These are phyloP conservation scores for Globisporangium camurandrum DNA, from an alignment of 352 stramenopile species.

Conservation along the genomic window DNA sequence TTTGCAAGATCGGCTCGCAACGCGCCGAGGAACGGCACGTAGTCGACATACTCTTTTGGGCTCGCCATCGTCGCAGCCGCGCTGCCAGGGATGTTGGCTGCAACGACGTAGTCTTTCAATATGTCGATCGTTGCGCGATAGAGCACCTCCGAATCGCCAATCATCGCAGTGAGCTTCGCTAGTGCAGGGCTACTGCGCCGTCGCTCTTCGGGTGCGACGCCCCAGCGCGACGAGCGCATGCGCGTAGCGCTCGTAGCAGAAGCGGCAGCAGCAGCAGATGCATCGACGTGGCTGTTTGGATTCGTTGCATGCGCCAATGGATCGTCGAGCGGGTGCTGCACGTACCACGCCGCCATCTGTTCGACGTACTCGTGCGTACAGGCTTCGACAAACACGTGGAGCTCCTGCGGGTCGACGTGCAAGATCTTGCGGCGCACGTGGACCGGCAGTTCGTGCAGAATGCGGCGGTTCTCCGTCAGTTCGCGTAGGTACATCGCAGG, in stretches of 20 bases:
- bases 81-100: slow-evolving; percentile 59
- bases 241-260: slow-evolving; percentile 15
- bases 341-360: slow-evolving; percentile 61
- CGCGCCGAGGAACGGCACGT: slow-evolving; percentile 72
- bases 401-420: slow-evolving; percentile 57
- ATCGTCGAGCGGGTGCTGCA: slow-evolving; percentile 26
- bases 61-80: slow-evolving; percentile 38
- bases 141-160: slow-evolving; percentile 76
- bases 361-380: slow-evolving; percentile 70
- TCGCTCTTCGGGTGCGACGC: slow-evolving; percentile 44
- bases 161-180: slow-evolving; percentile 62
- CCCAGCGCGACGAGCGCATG: slow-evolving; percentile 13
- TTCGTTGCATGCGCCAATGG: slow-evolving; percentile 44
- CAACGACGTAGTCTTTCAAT: slow-evolving; percentile 62
- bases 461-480: slow-evolving; percentile 73
- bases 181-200: slow-evolving; percentile 60
- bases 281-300: slow-evolving; percentile 63
- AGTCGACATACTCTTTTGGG: slow-evolving; percentile 79
- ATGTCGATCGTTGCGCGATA: slow-evolving; percentile 79
- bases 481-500: slow-evolving; percentile 69
- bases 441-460: slow-evolving; percentile 68
- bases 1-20: slow-evolving; percentile 77
- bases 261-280: slow-evolving; percentile 16
- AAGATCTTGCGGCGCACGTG: slow-evolving; percentile 81
- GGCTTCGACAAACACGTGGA: slow-evolving; percentile 66